A percentile compares a stretch with the other conserved stretches of the same genome.
These are phyloP conservation scores for Amaranthus tricolor DNA, from an alignment of 179 eudicot species.

Conservation along the genomic window DNA sequence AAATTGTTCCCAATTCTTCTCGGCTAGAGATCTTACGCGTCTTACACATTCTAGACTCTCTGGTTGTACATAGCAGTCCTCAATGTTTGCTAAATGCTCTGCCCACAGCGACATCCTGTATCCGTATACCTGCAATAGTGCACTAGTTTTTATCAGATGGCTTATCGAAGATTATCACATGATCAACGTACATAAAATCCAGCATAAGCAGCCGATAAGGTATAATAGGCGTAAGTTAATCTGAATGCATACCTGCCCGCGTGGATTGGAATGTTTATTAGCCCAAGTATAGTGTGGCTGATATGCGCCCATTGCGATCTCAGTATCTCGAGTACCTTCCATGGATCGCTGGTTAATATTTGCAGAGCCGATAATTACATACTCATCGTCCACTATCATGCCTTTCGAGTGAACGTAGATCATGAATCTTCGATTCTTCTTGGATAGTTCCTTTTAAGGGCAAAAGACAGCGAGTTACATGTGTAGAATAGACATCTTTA, in stretches of 20 bases:
- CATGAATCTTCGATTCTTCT: conserved; percentile 40
- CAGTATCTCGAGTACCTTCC: conserved; percentile 48
- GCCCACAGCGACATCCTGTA: conserved; percentile 46
- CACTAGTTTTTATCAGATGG: not conserved
- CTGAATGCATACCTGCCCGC: conserved; percentile 31
- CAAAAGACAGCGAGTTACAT: not conserved
- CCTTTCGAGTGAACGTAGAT: conserved; percentile 49
- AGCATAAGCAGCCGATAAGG: not conserved
- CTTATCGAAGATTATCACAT: not conserved
- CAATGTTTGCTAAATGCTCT: conserved; percentile 32
- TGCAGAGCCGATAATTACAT: conserved; percentile 41
- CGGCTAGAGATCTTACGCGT: conserved; percentile 22
- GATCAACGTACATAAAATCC: not conserved
- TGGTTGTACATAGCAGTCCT: conserved; percentile 28
- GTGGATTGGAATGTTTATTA: conserved; percentile 25
- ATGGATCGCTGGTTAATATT: conserved; percentile 46
- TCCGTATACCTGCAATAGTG: conserved; percentile 36
- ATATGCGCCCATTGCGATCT: conserved; percentile 49
- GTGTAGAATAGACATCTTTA: not conserved
- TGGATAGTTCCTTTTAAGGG: conserved; percentile 23
- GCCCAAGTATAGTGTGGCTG: conserved; percentile 44
- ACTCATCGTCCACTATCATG: conserved; percentile 49
- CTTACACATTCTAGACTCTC: conserved; percentile 39
- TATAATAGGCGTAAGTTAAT: not conserved
- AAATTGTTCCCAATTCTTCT: conserved; percentile 36